Base-by-base conservation (phyloP, 2,329 filamentous ascomycete species). In the Emmonsia crescens region DNA sequence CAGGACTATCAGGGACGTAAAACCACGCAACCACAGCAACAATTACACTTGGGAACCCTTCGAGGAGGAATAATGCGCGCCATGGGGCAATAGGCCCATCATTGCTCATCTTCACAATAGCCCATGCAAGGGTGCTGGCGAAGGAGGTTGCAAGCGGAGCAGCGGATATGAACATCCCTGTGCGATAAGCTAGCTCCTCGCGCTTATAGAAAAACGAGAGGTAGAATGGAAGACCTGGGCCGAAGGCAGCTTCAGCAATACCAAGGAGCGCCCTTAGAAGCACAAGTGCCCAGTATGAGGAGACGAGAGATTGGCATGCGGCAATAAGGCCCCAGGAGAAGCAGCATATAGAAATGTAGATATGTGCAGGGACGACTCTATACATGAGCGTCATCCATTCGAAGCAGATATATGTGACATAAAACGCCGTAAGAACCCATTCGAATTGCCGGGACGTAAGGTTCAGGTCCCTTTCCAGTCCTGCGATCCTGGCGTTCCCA, bases 121-220 rank as follows among this genome's bases (percentile, higher is more conserved):
- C 70, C 86, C 88, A 80, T 8, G 91, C 91, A 3, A 96, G 79
- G 9, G 83, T 87, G 46, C 89, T 89, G 0, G 91, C 91, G 66
- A 94, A 86, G 2, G 81, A 83, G 9, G 82, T 82, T 40, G 83
- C 83, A 40, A 86, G 71, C 0, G 83, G 83, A 6, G 83, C 83
- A 0, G 84, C 92, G 0, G 89, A 91, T 60, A 96, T 86, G 74
- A 96, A 95, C 1, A 96, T 81, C 27, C 91, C 92, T 0, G 89
- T 94, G 44, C 92, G 81, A 64, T 94, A 87, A 0, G 92, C 93
- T 40, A 96, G 78, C 73, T 97, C 93, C 55, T 84, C 77, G 6
- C 83, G 76, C 16, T 78, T 79, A 70, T 83, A 87, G 74, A 87
- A 87, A 68, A 85, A 82, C 0, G 83, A 85, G 9, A 87, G 72